Evolutionary conservation across 192 early-diverging fungal species (phyloP), one percentile per base, ranked within the genome.

Genomic region (Coemansia sp.): DNA sequence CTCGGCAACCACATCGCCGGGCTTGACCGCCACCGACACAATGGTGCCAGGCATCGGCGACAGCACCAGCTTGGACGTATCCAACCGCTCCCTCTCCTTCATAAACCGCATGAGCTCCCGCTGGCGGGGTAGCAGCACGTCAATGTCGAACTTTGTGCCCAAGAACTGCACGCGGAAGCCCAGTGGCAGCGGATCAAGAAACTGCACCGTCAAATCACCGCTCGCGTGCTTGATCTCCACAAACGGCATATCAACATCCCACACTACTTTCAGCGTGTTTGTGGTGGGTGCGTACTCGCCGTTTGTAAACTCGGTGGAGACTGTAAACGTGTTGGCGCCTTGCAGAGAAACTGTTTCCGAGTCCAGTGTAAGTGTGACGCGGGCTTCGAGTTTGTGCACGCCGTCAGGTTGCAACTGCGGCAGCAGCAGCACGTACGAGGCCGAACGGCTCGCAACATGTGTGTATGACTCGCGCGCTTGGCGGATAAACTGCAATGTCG

Each of bases 1-100:
- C 73, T 93, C 91, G 51, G 85, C 84, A 12, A 98, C 91, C 37
- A 81, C 82, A 26, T 91, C 87, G 16, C 94, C 96, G 24, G 86
- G 72, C 57, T 87, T 77, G 3, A 92, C 86, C 37, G 84, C 70
- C 1, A 97, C 86, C 75, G 89, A 89, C 19, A 93, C 90, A 57
- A 98, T 95, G 83, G 93, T 94, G 85, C 96, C 95, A 10, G 96
- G 93, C 96, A 98, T 98, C 12, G 96, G 96, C n/a, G 96, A 89
- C 48, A 85, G 88, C 27, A 98, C 85, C 18, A 85, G 84, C 13
- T 86, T 89, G 3, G 84, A 32, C 32, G 32, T 32, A 82, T 12
- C 77, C 75, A 26, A 1, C 61, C 1, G 19, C 19, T 43, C 75
- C 84, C 9, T 65, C 69, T 5, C 70, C 81, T 38, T 77, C 74